These are phyloP conservation scores for Catharanthus roseus DNA, from an alignment of 257 asterid genomes.

Conservation along the genomic window DNA sequence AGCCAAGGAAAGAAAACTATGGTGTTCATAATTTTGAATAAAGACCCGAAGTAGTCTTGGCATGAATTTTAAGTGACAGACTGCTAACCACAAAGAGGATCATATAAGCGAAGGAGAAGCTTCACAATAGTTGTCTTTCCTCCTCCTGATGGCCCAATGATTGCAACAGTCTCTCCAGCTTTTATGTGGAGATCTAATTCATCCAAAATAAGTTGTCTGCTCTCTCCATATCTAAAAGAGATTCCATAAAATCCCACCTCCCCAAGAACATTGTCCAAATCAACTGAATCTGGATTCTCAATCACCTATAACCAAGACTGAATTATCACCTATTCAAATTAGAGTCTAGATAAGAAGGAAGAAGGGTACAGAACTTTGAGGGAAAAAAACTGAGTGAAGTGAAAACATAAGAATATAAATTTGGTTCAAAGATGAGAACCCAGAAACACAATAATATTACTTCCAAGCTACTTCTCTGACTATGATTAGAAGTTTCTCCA, in stretches of 20 bases:
- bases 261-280: constrained; percentile 49
- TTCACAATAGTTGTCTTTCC: constrained; percentile 87
- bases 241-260: constrained; percentile 61
- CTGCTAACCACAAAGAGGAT: constrained; percentile 62
- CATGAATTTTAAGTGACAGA: constrained; percentile 1
- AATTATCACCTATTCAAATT: not conserved
- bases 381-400: not conserved
- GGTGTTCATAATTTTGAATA: constrained; percentile 1
- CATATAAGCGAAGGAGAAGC: constrained; percentile 90
- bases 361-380: not conserved
- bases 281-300: constrained; percentile 67
- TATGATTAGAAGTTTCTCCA: not conserved
- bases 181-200: constrained; percentile 58
- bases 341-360: not conserved
- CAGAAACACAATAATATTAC: not conserved
- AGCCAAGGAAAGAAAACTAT: constrained; percentile 8
- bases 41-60: not conserved
- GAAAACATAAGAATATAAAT: not conserved
- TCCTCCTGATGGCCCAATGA: constrained; percentile 98
- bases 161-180: constrained; percentile 85
- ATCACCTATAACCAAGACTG: constrained; percentile 32
- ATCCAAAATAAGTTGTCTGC: constrained; percentile 44
- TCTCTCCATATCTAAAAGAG: constrained; percentile 58
- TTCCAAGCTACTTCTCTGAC: not conserved
- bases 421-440: not conserved